Percentiles rank a stretch among this genome's conserved stretches.
phyloP scores from a whole-genome alignment of 2,329 filamentous ascomycete species.

The Cercospora janseana region DNA sequence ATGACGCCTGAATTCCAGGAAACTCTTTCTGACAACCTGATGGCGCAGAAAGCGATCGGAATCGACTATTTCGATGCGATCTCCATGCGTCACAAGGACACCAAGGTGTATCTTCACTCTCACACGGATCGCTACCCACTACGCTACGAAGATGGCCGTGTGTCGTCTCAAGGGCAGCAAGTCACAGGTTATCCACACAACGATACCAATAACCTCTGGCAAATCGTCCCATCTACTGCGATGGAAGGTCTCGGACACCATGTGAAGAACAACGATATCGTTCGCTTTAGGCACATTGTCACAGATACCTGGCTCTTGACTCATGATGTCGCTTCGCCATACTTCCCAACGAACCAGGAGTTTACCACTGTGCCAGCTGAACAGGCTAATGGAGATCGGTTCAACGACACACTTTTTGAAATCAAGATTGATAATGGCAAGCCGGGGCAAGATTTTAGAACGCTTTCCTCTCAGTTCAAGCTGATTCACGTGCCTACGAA shows the following conservation, averaged over 20 bases:
- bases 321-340: slow-evolving; percentile 95
- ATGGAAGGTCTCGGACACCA: slow-evolving; percentile 58
- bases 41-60: slow-evolving; percentile 80
- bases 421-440: slow-evolving; percentile 87
- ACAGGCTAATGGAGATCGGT: slow-evolving; percentile 69
- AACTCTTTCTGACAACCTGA: slow-evolving; percentile 89
- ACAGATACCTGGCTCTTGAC: slow-evolving; percentile 86
- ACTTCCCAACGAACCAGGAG: slow-evolving; percentile 95
- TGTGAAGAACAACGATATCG: slow-evolving; percentile 79
- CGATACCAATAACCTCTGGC: slow-evolving; percentile 98
- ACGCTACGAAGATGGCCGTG: slow-evolving; percentile 93
- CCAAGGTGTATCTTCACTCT: slow-evolving; percentile 92
- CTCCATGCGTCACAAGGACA: slow-evolving; percentile 92
- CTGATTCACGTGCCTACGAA: slow-evolving; percentile 91
- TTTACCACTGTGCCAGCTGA: slow-evolving; percentile 80
- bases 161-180: slow-evolving; percentile 95
- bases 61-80: slow-evolving; percentile 90
- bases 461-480: slow-evolving; percentile 90
- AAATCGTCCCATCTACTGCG: slow-evolving; percentile 69
- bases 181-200: slow-evolving; percentile 98
- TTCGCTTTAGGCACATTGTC: slow-evolving; percentile 80
- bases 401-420: slow-evolving; percentile 90
- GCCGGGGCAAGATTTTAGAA: slow-evolving; percentile 78
- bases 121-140: slow-evolving; percentile 86
- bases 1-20: slow-evolving; percentile 99